These are phyloP conservation scores for Punctularia strigosozonata DNA, from an alignment of 768 basidiomycete species.

Conservation along the genomic window DNA sequence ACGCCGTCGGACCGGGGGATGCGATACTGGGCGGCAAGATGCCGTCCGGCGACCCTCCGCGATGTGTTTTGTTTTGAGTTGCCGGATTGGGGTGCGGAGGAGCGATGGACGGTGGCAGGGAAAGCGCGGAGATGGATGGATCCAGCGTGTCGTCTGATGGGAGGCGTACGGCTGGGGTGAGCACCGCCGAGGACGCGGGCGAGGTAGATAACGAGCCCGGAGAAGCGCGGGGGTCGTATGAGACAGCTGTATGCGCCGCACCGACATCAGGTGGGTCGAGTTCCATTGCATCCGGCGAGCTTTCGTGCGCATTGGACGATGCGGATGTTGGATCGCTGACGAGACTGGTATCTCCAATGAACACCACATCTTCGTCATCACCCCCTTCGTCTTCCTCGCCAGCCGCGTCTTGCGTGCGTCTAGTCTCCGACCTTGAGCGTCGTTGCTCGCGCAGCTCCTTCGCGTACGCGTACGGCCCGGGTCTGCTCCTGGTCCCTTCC, in stretches of 20 bases:
- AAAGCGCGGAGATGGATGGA: conserved; percentile 32
- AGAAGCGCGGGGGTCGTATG: no score
- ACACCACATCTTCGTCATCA: conserved; percentile 37
- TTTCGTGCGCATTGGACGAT: conserved; percentile 27
- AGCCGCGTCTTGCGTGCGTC: conserved; percentile 2
- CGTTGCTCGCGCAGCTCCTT: no score
- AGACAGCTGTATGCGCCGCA: no score
- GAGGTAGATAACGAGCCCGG: conserved; percentile 23
- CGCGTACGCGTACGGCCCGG: conserved; percentile 23
- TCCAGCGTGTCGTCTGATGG: conserved; percentile 24
- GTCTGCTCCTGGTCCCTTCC: conserved; percentile 39
- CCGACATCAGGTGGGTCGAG: conserved; percentile 16
- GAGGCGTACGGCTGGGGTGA: conserved; percentile 23
- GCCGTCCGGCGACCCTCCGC: no score
- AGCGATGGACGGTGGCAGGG: conserved; percentile 10
- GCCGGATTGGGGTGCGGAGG: not conserved
- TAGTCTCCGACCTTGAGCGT: no score
- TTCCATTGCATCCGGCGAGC: conserved; percentile 34
- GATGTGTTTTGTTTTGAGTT: no score
- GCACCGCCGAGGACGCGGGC: conserved; percentile 14
- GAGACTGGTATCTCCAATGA: no score
- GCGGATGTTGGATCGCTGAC: conserved; percentile 6
- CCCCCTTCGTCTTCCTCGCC: conserved; percentile 17
- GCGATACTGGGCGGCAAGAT: no score
- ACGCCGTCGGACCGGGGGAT: no score